Conservation (phyloP, 2,329 filamentous ascomycete genomes). For the Colletotrichum limetticola region DNA sequence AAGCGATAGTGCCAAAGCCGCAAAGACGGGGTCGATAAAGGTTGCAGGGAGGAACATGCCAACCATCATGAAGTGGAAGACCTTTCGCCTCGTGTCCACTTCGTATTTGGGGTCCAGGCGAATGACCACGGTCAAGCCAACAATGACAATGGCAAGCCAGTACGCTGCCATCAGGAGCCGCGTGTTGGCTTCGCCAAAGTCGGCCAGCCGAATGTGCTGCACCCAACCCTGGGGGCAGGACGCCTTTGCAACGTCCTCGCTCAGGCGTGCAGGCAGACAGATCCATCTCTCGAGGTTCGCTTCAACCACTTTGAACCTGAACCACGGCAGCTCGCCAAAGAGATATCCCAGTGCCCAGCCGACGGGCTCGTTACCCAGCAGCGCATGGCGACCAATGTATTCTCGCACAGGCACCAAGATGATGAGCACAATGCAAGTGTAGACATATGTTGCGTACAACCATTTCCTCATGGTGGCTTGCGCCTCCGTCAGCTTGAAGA, state of each 20-base stretch:
- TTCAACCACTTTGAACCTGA: slow-evolving; percentile 77
- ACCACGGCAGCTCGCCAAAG: slow-evolving; percentile 78
- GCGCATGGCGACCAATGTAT: slow-evolving; percentile 74
- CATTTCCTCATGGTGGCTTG: slow-evolving; percentile 84
- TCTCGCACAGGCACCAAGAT: slow-evolving; percentile 78
- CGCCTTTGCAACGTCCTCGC: slow-evolving; percentile 39
- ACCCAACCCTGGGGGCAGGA: slow-evolving; percentile 68
- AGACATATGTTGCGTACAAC: slow-evolving; percentile 84
- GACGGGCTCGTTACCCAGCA: slow-evolving; percentile 81
- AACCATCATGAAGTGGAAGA: slow-evolving; percentile 99
- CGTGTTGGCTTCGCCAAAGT: slow-evolving; percentile 81
- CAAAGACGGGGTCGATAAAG: slow-evolving; percentile 87
- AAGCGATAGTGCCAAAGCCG: slow-evolving; percentile 80
- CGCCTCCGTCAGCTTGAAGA: slow-evolving; percentile 80
- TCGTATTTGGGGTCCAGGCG: slow-evolving; percentile 81
- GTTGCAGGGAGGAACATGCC: slow-evolving; percentile 91
- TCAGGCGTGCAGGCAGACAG: slow-evolving; percentile 66
- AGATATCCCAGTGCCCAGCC: slow-evolving; percentile 94
- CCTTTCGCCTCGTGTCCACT: slow-evolving; percentile 94
- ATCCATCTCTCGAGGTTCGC: slow-evolving; percentile 81
- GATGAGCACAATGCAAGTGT: slow-evolving; percentile 71
- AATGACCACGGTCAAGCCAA: slow-evolving; percentile 81
- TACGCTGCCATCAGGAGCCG: slow-evolving; percentile 82
- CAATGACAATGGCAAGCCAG: slow-evolving; percentile 74
- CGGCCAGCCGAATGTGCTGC: slow-evolving; percentile 70